These are phyloP conservation scores for Pseudogymnoascus pannorum DNA, from an alignment of 2,329 filamentous ascomycete species.

Conservation along the genomic window DNA sequence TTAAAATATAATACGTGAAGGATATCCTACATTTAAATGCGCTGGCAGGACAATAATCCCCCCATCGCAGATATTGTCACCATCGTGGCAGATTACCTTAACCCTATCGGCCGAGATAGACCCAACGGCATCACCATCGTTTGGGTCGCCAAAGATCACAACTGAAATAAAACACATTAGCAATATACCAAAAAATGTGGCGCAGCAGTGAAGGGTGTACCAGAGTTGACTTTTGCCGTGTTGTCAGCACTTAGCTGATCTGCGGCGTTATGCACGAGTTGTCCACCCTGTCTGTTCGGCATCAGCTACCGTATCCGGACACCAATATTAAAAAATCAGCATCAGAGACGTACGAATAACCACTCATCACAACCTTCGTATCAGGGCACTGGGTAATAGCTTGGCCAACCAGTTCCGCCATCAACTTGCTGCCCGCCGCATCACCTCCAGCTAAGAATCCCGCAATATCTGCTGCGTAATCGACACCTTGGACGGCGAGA, in stretches of 20 bases:
- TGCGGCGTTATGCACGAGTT: conserved; percentile 24
- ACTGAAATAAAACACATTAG: conserved; percentile 11
- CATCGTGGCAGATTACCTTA: conserved; percentile 21
- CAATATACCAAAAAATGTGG: not conserved
- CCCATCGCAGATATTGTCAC: conserved; percentile 21
- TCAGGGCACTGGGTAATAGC: conserved; percentile 18
- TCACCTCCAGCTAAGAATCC: conserved; percentile 43
- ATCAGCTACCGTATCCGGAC: not conserved
- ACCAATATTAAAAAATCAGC: not conserved
- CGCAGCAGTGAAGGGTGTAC: conserved; percentile 10
- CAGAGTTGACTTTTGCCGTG: conserved; percentile 17
- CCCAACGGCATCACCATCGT: conserved; percentile 19
- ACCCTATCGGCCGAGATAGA: conserved; percentile 17
- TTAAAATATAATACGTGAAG: no score
- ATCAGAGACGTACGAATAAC: conserved; percentile 17
- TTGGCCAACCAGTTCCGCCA: conserved; percentile 24
- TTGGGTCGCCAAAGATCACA: conserved; percentile 25
- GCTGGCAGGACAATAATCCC: conserved; percentile 13
- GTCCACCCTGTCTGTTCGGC: conserved; percentile 16
- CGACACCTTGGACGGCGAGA: conserved; percentile 46
- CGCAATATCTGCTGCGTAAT: conserved; percentile 39
- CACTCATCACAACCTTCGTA: conserved; percentile 21
- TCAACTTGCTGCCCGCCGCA: conserved; percentile 34
- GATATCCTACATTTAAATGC: conserved; percentile 14
- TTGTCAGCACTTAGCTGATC: conserved; percentile 14